These are phyloP conservation scores for Globisporangium carolinianum DNA, from an alignment of 352 stramenopile species.

Conservation along the genomic window DNA sequence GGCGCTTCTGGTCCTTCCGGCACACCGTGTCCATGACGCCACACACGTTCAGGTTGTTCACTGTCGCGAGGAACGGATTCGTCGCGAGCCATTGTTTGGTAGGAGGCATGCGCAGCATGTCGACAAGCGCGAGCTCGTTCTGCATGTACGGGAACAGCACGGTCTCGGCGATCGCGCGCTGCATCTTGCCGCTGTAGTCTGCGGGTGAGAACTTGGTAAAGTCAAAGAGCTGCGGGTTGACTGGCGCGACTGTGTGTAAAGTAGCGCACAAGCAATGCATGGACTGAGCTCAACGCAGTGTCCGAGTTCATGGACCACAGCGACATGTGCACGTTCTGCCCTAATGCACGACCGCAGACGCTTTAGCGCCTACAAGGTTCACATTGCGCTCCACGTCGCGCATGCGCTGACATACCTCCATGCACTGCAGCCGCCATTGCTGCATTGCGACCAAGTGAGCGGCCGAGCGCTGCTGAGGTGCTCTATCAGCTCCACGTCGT, in stretches of 20 bases:
- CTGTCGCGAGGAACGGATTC: constrained; percentile 10
- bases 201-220: constrained; percentile 15
- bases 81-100: background rate
- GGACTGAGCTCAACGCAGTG: constrained; percentile 34
- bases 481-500: constrained; percentile 16
- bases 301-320: constrained; percentile 54
- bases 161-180: constrained; percentile 15
- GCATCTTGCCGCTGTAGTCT: constrained; percentile 16
- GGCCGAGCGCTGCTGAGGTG: constrained; percentile 10
- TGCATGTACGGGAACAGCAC: constrained; percentile 8
- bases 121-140: constrained; percentile 12
- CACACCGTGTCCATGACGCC: background rate
- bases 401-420: constrained; percentile 43
- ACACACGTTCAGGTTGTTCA: constrained; percentile 12
- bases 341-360: constrained; percentile 1
- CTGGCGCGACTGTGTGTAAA: background rate
- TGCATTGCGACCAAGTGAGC: constrained; percentile 31
- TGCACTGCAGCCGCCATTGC: constrained; percentile 26
- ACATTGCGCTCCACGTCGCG: constrained; percentile 31
- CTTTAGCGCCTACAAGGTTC: constrained; percentile 26
- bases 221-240: constrained; percentile 11
- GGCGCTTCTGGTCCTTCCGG: constrained; percentile 1
- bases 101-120: constrained; percentile 14
- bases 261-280: background rate
- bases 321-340: constrained; percentile 28